Evolutionary conservation across 768 basidiomycete species (phyloP), one percentile per base, ranked within the genome.

Genomic region (Mycena belliarum): DNA sequence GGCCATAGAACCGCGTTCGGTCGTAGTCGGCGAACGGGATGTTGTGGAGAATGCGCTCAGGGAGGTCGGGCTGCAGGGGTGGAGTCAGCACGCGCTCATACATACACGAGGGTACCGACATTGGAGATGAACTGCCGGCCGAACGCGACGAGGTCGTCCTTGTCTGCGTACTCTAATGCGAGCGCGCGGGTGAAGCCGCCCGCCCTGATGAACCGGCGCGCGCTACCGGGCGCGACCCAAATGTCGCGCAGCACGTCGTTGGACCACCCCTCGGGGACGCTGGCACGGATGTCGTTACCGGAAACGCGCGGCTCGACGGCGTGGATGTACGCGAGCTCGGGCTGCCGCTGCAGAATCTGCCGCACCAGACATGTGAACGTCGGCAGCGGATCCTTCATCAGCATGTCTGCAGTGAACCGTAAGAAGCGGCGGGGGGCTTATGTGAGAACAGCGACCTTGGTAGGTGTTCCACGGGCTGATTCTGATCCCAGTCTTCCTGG

Each of bases 311-410:
- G 73, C 59, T 85, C 81, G 42, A 76, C 66, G 21, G 78, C 60
- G 58, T 86, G 84, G 6, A 87, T 59, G 68, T 85, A 87, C 0
- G 83, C 82, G 23, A 77, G 61, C 63, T 41, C 73, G 38, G 64
- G 79, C 72, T 24, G 78, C 44, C 68, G 55, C n/a, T 76, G 79
- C 76, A 67, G 70, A 24, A 88, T 57, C 40, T 76, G 52, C 6
- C 70, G 51, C 21, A 81, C 75, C 32, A 87, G 60, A 67, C 86
- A 76, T 0, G 73, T 60, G 71, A 82, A 89, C 10, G 80, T 81
- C 0, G 84, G 82, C 4, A 77, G 69, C 0, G 84, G 85, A 55
- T 87, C 76, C 4, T 65, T 60, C 81, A 84, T 82, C 8, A 73
- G 67, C 82, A 87, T 83, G 42, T 75, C 79, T 78, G 37, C 6